Conservation (phyloP, 805 yeast species). For the Nakazawaea molendinolei region DNA sequence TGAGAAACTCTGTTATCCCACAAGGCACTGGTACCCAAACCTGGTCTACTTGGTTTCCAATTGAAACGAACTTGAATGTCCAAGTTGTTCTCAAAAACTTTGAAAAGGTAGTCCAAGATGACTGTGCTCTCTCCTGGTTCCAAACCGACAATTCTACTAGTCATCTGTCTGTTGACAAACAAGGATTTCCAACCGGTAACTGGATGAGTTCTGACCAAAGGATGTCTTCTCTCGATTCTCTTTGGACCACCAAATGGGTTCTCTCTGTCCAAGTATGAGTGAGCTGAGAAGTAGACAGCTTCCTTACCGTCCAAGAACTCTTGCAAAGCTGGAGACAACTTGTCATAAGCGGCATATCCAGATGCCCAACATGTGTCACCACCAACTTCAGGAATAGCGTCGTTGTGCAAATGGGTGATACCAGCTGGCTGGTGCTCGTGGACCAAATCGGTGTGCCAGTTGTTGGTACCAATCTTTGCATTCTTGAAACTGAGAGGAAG, state of each 20-base stretch:
- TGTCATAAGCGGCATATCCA: constrained; percentile 54
- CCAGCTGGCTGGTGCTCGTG: constrained; percentile 55
- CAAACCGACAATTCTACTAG: constrained; percentile 45
- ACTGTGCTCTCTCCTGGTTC: constrained; percentile 43
- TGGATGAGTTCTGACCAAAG: constrained; percentile 58
- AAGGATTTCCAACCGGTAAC: constrained; percentile 58
- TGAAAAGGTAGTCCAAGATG: constrained; percentile 38
- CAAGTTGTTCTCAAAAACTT: constrained; percentile 41
- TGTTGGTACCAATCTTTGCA: constrained; percentile 16
- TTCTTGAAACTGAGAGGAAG: constrained; percentile 17
- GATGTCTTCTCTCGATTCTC: constrained; percentile 50
- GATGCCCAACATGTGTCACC: constrained; percentile 55
- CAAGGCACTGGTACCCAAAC: constrained; percentile 38
- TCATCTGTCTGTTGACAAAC: constrained; percentile 45
- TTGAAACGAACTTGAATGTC: constrained; percentile 51
- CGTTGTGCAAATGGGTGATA: constrained; percentile 45
- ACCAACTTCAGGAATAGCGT: constrained; percentile 42
- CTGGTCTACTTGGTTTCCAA: constrained; percentile 36
- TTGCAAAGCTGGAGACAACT: constrained; percentile 44
- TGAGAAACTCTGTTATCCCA: constrained; percentile 45
- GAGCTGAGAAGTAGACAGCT: constrained; percentile 37
- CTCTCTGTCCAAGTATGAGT: constrained; percentile 31
- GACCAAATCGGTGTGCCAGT: constrained; percentile 49
- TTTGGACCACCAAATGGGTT: constrained; percentile 41
- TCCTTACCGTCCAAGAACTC: constrained; percentile 45